phyloP scores from a whole-genome alignment of 352 stramenopile genomes.

The Blastocystis sp. region DNA sequence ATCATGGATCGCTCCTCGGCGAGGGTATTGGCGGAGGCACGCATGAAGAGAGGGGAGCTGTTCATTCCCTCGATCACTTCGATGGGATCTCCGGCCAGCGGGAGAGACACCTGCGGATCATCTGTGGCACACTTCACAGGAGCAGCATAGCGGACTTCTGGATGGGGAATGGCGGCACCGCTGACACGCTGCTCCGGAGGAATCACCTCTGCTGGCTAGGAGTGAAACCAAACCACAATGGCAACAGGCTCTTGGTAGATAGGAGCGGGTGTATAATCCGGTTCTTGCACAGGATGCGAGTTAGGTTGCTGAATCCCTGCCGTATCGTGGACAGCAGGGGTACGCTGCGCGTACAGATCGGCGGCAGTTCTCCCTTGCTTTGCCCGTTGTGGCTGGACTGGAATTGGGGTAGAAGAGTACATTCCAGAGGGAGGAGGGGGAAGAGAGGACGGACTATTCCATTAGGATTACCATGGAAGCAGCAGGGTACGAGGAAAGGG shows the following conservation, averaged over 20 bases:
- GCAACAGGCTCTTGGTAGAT: slow-evolving; percentile 57
- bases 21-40: not conserved
- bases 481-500: not conserved
- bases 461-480: not conserved
- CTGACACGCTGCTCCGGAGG: slow-evolving; percentile 49
- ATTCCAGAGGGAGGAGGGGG: slow-evolving; percentile 8
- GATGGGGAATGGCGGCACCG: slow-evolving; percentile 11
- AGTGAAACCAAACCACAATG: not conserved
- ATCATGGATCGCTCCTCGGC: slow-evolving; percentile 51
- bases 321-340: no score
- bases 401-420: not conserved
- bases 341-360: slow-evolving; percentile 40
- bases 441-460: not conserved
- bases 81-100: not conserved
- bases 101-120: slow-evolving; percentile 6
- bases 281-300: not conserved
- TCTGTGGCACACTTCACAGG: slow-evolving; percentile 35
- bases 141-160: not conserved
- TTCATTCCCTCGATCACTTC: slow-evolving; percentile 50
- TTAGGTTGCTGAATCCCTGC: not conserved
- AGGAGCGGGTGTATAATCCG: slow-evolving; percentile 16
- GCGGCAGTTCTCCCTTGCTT: slow-evolving; percentile 42
- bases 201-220: slow-evolving; percentile 6
- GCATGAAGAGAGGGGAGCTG: slow-evolving; percentile 50
- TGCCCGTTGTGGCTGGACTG: not conserved